Percentiles rank a stretch among this genome's conserved stretches.
Conservation (phyloP, 164 flowering plant genomes). For the Magnolia kwangsiensis region DNA sequence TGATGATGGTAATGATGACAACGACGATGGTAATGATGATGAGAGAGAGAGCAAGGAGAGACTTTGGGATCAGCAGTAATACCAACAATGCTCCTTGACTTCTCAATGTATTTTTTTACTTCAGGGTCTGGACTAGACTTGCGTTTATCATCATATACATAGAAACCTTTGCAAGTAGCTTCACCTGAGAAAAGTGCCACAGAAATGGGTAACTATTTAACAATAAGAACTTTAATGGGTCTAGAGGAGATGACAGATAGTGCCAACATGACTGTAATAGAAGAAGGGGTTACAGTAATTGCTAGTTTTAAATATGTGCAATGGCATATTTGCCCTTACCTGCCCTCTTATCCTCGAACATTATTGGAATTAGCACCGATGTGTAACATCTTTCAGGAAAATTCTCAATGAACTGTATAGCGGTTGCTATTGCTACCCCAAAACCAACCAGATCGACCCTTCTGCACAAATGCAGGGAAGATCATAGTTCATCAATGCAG, state of each 20-base stretch:
- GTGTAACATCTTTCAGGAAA: conserved; percentile 75
- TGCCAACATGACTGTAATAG: background rate
- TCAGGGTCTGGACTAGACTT: conserved; percentile 79
- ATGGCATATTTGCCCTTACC: conserved; percentile 36
- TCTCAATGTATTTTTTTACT: conserved; percentile 66
- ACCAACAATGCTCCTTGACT: conserved; percentile 70
- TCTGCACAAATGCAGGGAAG: conserved; percentile 37
- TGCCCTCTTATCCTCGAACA: conserved; percentile 79
- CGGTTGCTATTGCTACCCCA: conserved; percentile 89
- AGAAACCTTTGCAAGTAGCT: conserved; percentile 71
- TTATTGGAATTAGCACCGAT: conserved; percentile 62
- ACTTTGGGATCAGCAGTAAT: conserved; percentile 71
- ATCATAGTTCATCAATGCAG: too few relatives aligned
- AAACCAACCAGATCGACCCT: conserved; percentile 85
- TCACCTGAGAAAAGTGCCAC: conserved; percentile 56
- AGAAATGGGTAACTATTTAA: background rate
- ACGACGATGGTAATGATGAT: background rate
- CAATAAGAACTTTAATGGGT: background rate
- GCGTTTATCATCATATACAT: conserved; percentile 62
- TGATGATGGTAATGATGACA: too few relatives aligned
- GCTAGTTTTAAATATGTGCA: background rate
- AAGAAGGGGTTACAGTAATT: too few relatives aligned
- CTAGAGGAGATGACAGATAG: background rate
- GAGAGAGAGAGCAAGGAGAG: conserved; percentile 18
- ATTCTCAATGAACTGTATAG: conserved; percentile 53